Conservation (phyloP, 1,284 basidiomycete genomes). For the Golubevia sp. region DNA sequence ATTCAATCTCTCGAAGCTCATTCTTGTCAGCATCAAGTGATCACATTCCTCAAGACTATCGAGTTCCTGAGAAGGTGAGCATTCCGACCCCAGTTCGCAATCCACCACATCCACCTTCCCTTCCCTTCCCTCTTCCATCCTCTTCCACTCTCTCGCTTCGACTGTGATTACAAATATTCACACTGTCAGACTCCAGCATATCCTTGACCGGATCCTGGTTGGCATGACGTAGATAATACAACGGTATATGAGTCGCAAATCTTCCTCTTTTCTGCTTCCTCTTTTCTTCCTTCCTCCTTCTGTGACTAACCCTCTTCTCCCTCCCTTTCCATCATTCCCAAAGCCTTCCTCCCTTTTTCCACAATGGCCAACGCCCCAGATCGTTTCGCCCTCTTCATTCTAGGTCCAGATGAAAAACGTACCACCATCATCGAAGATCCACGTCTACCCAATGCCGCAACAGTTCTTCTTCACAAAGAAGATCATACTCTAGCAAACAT, state of each 20-base stretch:
- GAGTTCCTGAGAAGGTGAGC: too few species aligned
- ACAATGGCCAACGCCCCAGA: conserved; percentile 44
- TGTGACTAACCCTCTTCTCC: not conserved
- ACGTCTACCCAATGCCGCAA: conserved; percentile 55
- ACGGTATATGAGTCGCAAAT: not conserved
- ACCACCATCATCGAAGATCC: conserved; percentile 59
- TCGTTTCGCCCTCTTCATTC: conserved; percentile 59
- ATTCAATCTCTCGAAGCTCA: too few species aligned
- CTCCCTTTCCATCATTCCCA: not conserved
- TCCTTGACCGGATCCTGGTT: not conserved
- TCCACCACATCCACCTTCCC: not conserved
- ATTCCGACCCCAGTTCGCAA: too few species aligned
- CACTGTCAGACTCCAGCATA: not conserved
- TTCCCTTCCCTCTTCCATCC: not conserved
- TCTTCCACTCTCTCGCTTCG: not conserved
- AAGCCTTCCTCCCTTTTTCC: not conserved
- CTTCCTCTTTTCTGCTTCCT: not conserved
- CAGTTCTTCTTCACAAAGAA: conserved; percentile 59
- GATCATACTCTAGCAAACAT: conserved; percentile 61
- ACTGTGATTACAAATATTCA: not conserved
- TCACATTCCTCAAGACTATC: too few species aligned
- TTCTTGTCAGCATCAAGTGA: too few species aligned
- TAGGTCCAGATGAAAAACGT: conserved; percentile 53
- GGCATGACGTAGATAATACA: not conserved
- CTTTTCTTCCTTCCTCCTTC: not conserved